Evolutionary conservation across 2,329 filamentous ascomycete genomes (phyloP).

Genomic region (Stromatinia cepivora): DNA sequence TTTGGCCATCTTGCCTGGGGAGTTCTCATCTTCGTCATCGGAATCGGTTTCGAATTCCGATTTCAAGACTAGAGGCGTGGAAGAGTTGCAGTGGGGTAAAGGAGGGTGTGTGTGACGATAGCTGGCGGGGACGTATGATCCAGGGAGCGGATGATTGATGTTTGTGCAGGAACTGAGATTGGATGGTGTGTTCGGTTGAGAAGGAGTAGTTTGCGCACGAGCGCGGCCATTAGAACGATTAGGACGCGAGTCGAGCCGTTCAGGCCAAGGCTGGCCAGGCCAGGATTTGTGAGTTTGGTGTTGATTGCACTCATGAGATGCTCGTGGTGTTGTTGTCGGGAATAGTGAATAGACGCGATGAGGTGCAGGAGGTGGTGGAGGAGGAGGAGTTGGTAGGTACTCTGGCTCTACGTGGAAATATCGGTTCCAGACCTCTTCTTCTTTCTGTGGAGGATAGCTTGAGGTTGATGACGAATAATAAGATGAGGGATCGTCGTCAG

Average conservation of each 20-base stretch:
- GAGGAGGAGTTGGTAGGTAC: not conserved
- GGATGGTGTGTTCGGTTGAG: constrained; percentile 1
- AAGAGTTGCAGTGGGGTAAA: constrained; percentile 6
- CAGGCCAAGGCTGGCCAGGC: constrained; percentile 17
- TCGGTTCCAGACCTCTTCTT: constrained; percentile 22
- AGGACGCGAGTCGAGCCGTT: constrained; percentile 19
- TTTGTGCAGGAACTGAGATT: constrained; percentile 7
- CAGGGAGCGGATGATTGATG: constrained; percentile 1
- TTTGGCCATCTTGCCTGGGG: constrained; percentile 18
- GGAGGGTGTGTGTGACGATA: constrained; percentile 3
- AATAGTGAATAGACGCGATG: constrained; percentile 19
- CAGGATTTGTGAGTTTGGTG: constrained; percentile 22
- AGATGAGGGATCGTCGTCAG: constrained; percentile 17
- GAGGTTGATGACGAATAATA: constrained; percentile 21
- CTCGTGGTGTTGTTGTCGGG: not conserved
- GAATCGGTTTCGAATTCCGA: constrained; percentile 21
- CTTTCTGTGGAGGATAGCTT: constrained; percentile 4
- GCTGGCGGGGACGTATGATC: constrained; percentile 1
- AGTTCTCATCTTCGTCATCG: constrained; percentile 21
- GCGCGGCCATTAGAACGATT: constrained; percentile 4
- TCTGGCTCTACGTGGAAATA: constrained; percentile 13
- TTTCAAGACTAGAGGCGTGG: constrained; percentile 11
- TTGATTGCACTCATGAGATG: constrained; percentile 3
- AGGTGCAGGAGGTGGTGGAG: not conserved
- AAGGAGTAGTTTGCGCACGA: constrained; percentile 19